These are phyloP conservation scores for Metarhizium guizhouense DNA, from an alignment of 2,329 filamentous ascomycete genomes.

Conservation along the genomic window DNA sequence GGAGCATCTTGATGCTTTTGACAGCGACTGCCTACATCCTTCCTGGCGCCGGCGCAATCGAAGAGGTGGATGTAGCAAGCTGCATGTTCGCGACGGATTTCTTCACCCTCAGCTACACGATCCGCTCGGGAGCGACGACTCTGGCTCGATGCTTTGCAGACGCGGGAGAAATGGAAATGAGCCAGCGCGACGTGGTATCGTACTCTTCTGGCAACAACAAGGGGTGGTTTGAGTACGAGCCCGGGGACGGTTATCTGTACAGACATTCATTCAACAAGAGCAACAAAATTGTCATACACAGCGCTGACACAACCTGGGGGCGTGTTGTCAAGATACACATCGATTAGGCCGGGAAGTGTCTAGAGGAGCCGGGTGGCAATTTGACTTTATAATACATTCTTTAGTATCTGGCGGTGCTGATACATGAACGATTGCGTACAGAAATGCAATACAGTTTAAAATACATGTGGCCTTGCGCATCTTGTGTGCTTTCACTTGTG, in stretches of 20 bases:
- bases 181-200: neutral
- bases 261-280: neutral
- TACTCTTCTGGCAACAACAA: neutral
- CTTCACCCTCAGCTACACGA: neutral
- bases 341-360: neutral
- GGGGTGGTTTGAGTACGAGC: neutral
- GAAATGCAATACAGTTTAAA: no score
- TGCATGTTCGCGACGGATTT: neutral
- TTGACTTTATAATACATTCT: no score
- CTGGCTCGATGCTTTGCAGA: neutral
- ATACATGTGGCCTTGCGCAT: no score
- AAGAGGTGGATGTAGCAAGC: neutral
- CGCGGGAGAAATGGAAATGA: neutral
- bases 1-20: neutral
- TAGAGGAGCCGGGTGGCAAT: no score
- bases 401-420: no score
- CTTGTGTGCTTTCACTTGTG: no score
- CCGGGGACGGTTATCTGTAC: neutral
- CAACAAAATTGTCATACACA: neutral
- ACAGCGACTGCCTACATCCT: neutral
- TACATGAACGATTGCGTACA: no score
- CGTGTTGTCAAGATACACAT: neutral
- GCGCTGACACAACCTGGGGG: neutral
- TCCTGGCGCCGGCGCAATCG: neutral
- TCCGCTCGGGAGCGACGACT: neutral